These are phyloP conservation scores for Colletotrichum orchidophilum DNA, from an alignment of 2,329 filamentous ascomycete species.

Conservation along the genomic window DNA sequence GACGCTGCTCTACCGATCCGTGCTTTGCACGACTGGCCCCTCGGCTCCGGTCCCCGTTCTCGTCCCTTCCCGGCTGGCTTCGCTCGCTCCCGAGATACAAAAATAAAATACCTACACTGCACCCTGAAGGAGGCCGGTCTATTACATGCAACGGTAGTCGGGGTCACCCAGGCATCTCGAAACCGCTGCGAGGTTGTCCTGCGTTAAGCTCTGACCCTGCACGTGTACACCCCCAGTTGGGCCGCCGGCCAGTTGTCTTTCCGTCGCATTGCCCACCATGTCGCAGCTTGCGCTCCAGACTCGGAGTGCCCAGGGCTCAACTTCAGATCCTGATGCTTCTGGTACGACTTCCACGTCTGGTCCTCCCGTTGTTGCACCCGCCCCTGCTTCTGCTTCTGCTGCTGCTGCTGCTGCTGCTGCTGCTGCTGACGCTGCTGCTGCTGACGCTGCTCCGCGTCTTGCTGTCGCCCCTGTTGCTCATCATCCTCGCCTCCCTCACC, in stretches of 20 bases:
- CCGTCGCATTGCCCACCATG: constrained; percentile 58
- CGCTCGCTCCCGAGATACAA: constrained; percentile 26
- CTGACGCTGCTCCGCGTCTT: constrained; percentile 1
- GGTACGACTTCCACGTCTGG: constrained; percentile 9
- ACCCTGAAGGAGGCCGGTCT: constrained; percentile 25
- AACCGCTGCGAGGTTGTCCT: constrained; percentile 43
- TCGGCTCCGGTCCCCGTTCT: neutral
- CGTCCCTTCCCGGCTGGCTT: constrained; percentile 2
- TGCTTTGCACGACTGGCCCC: neutral
- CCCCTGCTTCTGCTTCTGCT: constrained; percentile 9
- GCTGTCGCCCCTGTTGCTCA: constrained; percentile 1
- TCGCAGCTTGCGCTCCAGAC: constrained; percentile 60
- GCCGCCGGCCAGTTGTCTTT: constrained; percentile 36
- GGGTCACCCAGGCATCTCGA: constrained; percentile 51
- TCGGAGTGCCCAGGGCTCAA: constrained; percentile 50
- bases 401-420: neutral
- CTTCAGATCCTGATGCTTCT: constrained; percentile 36
- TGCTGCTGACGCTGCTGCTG: neutral
- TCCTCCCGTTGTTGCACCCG: constrained; percentile 19
- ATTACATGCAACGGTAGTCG: constrained; percentile 59
- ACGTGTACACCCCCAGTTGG: constrained; percentile 40
- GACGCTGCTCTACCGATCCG: neutral
- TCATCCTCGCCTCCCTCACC: constrained; percentile 31
- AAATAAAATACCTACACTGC: neutral
- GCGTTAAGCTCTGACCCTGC: constrained; percentile 46